A percentile compares a stretch with the other conserved stretches of the same genome.
These are phyloP conservation scores for Russula abietina DNA, from an alignment of 768 basidiomycete genomes.

Conservation along the genomic window DNA sequence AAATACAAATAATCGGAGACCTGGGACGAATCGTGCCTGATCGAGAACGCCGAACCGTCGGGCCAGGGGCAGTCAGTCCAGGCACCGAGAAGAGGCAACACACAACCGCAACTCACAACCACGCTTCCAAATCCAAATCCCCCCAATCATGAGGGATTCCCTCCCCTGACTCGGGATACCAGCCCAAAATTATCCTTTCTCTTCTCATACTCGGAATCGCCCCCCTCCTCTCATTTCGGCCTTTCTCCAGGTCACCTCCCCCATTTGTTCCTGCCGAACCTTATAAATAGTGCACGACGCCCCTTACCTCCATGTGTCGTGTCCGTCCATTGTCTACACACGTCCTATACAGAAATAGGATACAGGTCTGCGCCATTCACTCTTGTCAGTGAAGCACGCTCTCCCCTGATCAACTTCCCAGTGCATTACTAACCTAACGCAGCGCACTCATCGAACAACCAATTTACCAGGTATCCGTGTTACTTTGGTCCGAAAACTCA, in stretches of 20 bases:
- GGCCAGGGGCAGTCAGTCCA: not conserved
- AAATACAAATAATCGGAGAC: not conserved
- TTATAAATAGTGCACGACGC: not conserved
- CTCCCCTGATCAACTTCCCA: slow-evolving; percentile 5
- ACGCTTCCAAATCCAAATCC: not conserved
- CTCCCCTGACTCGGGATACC: not conserved
- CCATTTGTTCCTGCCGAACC: not conserved
- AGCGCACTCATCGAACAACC: not conserved
- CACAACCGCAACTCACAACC: too few relatives aligned
- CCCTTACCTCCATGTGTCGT: slow-evolving; percentile 14
- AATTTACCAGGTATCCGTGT: not conserved
- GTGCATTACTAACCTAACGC: not conserved
- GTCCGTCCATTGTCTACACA: slow-evolving; percentile 2
- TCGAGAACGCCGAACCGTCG: slow-evolving; percentile 11
- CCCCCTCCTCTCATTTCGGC: not conserved
- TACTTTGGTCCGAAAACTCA: not conserved
- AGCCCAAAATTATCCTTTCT: not conserved
- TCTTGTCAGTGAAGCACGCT: not conserved
- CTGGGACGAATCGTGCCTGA: slow-evolving; percentile 11
- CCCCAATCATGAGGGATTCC: too few relatives aligned
- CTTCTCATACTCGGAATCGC: not conserved
- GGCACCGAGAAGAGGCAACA: slow-evolving; percentile 18
- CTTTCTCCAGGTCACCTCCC: not conserved
- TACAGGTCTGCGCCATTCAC: slow-evolving; percentile 3
- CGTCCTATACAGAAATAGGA: not conserved